A percentile compares a stretch with the other conserved stretches of the same genome.
phyloP scores from a whole-genome alignment of 306 rosid genomes.

The Alnus glutinosa region DNA sequence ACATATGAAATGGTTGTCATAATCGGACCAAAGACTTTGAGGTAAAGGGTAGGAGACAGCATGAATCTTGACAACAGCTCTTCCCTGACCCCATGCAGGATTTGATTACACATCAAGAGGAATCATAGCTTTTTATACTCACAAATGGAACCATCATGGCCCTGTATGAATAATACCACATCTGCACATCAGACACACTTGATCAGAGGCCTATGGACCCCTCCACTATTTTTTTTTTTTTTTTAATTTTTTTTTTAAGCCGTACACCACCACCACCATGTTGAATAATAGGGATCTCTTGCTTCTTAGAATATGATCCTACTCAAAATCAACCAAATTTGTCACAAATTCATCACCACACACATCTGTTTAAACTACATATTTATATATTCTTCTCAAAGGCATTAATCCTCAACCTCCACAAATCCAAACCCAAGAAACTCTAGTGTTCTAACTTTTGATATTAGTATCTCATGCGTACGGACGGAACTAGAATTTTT shows the following conservation, averaged over 20 bases:
- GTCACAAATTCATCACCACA: not conserved
- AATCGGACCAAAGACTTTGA: constrained; percentile 55
- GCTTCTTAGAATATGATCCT: not conserved
- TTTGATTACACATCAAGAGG: constrained; percentile 44
- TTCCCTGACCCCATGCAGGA: constrained; percentile 55
- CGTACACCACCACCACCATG: not conserved
- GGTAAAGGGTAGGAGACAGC: constrained; percentile 63
- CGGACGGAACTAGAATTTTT: too few species aligned
- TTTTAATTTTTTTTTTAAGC: not conserved
- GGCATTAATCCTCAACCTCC: not conserved
- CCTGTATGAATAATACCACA: constrained; percentile 44
- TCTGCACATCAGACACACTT: constrained; percentile 36
- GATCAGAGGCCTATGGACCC: constrained; percentile 32
- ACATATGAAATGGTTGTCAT: constrained; percentile 60
- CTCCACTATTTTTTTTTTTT: constrained; percentile 25
- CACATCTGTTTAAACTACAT: too few species aligned
- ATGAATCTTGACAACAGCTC: constrained; percentile 71
- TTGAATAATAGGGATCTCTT: not conserved
- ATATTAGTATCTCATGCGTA: not conserved
- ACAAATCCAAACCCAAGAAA: not conserved
- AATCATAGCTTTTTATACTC: constrained; percentile 25
- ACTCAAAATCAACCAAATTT: not conserved
- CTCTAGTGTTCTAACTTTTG: not conserved
- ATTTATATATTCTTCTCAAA: too few species aligned
- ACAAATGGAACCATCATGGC: constrained; percentile 49